Evolutionary conservation across 805 yeast species (phyloP).

Genomic region (Starmerella khaoyaiensis): DNA sequence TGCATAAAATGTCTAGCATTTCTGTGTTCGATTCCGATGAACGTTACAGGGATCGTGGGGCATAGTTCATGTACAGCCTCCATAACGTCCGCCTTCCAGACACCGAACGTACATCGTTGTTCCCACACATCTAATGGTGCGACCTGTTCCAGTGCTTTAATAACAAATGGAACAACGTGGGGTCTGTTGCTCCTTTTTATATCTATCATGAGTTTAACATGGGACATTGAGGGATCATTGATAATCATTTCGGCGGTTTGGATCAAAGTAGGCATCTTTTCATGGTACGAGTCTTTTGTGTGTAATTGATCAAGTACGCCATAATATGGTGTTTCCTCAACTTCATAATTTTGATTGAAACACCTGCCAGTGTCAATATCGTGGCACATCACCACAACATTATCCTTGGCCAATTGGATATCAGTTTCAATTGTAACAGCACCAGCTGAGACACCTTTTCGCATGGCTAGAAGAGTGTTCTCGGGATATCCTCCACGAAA

Average conservation of each 20-base stretch:
- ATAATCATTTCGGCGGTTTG: slow-evolving; percentile 34
- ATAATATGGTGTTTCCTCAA: slow-evolving; percentile 29
- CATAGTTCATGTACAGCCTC: slow-evolving; percentile 32
- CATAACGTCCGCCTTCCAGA: slow-evolving; percentile 40
- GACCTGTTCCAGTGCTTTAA: slow-evolving; percentile 29
- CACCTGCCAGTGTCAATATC: slow-evolving; percentile 40
- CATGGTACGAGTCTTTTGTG: slow-evolving; percentile 27
- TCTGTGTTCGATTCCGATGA: slow-evolving; percentile 31
- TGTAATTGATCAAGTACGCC: slow-evolving; percentile 31
- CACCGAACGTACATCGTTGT: slow-evolving; percentile 36
- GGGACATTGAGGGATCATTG: slow-evolving; percentile 24
- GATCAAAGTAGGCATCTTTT: slow-evolving; percentile 33
- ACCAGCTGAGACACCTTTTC: slow-evolving; percentile 37
- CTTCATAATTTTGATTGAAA: slow-evolving; percentile 32
- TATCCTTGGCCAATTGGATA: slow-evolving; percentile 41
- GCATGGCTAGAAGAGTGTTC: slow-evolving; percentile 36
- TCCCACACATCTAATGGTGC: slow-evolving; percentile 37
- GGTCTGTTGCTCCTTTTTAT: slow-evolving; percentile 38
- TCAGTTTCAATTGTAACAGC: slow-evolving; percentile 42
- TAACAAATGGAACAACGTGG: slow-evolving; percentile 32
- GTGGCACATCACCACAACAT: slow-evolving; percentile 43
- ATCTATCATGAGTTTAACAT: slow-evolving; percentile 37
- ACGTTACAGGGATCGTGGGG: slow-evolving; percentile 27
- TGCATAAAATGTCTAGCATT: slow-evolving; percentile 28
- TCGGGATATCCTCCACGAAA: slow-evolving; percentile 34